phyloP scores from a whole-genome alignment of 305 asterid genomes.

The Fraxinus nigra region DNA sequence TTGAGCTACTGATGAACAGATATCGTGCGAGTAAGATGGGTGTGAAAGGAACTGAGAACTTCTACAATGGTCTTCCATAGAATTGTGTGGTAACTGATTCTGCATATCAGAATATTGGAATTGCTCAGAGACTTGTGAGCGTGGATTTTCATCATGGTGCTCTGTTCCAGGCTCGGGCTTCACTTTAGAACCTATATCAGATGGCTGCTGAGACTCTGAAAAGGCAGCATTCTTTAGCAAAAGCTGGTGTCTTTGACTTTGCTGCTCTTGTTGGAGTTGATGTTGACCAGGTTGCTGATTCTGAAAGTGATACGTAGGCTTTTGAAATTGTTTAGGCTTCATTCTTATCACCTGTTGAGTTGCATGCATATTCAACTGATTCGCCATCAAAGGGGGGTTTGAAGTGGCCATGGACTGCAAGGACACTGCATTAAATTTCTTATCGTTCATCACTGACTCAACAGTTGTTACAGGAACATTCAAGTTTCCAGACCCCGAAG shows the following conservation, averaged over 20 bases:
- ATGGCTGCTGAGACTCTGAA: constrained; percentile 56
- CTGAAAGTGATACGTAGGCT: constrained; percentile 60
- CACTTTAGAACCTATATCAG: constrained; percentile 44
- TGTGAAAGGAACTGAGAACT: constrained; percentile 51
- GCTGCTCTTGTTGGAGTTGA: constrained; percentile 60
- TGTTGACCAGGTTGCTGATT: constrained; percentile 54
- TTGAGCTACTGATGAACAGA: constrained; percentile 46
- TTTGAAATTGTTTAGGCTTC: constrained; percentile 54
- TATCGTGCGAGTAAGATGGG: constrained; percentile 47
- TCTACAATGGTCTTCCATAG: constrained; percentile 55
- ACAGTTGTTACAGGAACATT: constrained; percentile 44
- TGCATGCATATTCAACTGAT: constrained; percentile 49
- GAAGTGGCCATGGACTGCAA: constrained; percentile 52
- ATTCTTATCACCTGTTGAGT: constrained; percentile 50
- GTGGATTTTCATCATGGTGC: constrained; percentile 45
- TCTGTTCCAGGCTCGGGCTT: constrained; percentile 55
- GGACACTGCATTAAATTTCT: constrained; percentile 45
- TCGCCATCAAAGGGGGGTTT: constrained; percentile 51
- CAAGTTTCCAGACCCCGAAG: constrained; percentile 67
- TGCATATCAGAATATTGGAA: constrained; percentile 62
- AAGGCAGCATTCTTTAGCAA: constrained; percentile 47
- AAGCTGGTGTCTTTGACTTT: constrained; percentile 54
- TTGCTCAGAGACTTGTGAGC: constrained; percentile 57
- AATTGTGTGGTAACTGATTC: constrained; percentile 53
- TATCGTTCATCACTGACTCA: constrained; percentile 44